Conservation (phyloP, 176 grass and related monocot species). For the Triticum urartu region DNA sequence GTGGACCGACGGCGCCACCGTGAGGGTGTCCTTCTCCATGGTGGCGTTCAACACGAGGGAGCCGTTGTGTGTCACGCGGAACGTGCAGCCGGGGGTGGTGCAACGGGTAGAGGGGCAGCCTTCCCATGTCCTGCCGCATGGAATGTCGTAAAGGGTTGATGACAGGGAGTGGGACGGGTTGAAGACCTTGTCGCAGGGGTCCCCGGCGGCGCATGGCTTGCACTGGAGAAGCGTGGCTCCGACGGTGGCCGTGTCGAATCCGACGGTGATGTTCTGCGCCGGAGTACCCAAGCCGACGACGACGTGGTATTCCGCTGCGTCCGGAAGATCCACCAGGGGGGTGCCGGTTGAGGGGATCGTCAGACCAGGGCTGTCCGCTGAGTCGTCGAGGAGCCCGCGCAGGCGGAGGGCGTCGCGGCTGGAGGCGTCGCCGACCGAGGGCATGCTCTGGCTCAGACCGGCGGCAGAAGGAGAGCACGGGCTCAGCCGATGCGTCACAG, state of each 20-base stretch:
- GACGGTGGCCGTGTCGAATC: neutral
- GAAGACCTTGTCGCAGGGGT: slow-evolving; percentile 29
- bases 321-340: neutral
- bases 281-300: slow-evolving; percentile 52
- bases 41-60: slow-evolving; percentile 11
- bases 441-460: neutral
- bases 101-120: slow-evolving; percentile 26
- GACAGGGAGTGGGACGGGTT: slow-evolving; percentile 35
- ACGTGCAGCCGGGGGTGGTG: neutral
- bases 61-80: neutral
- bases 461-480: neutral
- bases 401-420: neutral
- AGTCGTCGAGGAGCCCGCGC: neutral
- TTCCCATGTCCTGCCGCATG: slow-evolving; percentile 20
- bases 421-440: neutral
- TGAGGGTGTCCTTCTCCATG: slow-evolving; percentile 43
- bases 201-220: slow-evolving; percentile 33
- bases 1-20: neutral
- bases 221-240: slow-evolving; percentile 36
- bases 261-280: slow-evolving; percentile 22
- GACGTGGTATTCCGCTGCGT: slow-evolving; percentile 37
- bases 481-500: slow-evolving; percentile 11
- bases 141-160: slow-evolving; percentile 33
- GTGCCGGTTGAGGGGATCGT: neutral
- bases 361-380: neutral